These are phyloP conservation scores for Penicillium aurantiogriseum DNA, from an alignment of 2,329 filamentous ascomycete species.

Conservation along the genomic window DNA sequence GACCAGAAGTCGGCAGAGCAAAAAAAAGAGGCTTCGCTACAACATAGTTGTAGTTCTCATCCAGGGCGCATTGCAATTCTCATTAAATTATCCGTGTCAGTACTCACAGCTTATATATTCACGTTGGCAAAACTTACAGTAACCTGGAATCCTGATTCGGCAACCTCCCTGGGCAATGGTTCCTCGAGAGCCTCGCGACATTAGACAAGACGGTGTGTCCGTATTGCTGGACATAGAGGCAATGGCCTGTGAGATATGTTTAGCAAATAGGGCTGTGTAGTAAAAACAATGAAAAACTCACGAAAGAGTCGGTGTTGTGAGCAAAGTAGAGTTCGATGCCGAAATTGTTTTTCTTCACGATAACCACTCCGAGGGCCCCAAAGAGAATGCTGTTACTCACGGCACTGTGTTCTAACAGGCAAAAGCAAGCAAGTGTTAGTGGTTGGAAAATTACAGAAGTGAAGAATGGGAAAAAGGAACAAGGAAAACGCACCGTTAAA, in stretches of 20 bases:
- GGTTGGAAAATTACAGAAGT: background rate
- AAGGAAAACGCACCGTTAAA: slow-evolving; percentile 66
- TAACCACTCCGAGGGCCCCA: slow-evolving; percentile 88
- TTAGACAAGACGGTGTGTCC: slow-evolving; percentile 71
- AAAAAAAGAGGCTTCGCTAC: background rate
- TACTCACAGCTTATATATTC: background rate
- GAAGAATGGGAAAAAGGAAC: background rate
- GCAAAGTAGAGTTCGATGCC: slow-evolving; percentile 88
- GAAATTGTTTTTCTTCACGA: slow-evolving; percentile 75
- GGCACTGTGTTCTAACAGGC: slow-evolving; percentile 65
- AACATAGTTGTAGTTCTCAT: background rate
- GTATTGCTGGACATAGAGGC: slow-evolving; percentile 85
- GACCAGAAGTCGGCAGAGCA: background rate
- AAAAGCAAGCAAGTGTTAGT: slow-evolving; percentile 3
- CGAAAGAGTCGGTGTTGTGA: slow-evolving; percentile 88
- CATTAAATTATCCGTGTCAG: background rate
- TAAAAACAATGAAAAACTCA: slow-evolving; percentile 30
- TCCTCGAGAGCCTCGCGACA: slow-evolving; percentile 69
- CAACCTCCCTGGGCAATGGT: slow-evolving; percentile 51
- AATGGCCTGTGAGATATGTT: slow-evolving; percentile 56
- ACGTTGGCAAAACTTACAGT: background rate
- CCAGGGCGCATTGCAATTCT: background rate
- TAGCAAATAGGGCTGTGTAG: background rate
- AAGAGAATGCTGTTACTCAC: slow-evolving; percentile 74
- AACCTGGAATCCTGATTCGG: background rate